Percentiles rank a stretch among this genome's conserved stretches.
Conservation (phyloP, 345 rosid species). For the Moringa oleifera region DNA sequence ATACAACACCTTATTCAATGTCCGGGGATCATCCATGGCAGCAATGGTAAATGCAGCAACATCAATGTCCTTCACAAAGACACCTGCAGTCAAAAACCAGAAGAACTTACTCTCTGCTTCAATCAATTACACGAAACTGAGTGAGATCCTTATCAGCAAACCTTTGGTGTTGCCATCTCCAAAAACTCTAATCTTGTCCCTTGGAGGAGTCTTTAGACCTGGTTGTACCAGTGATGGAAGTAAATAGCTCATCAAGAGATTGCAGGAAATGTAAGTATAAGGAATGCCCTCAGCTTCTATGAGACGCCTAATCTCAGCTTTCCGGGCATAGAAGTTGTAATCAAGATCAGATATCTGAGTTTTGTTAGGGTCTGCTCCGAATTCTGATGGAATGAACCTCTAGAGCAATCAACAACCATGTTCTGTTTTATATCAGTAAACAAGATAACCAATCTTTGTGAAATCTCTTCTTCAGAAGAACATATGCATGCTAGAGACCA, state of each 20-base stretch:
- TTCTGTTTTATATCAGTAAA: too few relatives aligned
- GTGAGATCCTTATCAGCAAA: slow-evolving; percentile 12
- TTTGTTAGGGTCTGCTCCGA: slow-evolving; percentile 72
- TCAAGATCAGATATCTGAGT: slow-evolving; percentile 52
- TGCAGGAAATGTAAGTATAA: slow-evolving; percentile 62
- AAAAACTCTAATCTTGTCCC: slow-evolving; percentile 54
- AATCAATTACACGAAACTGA: too few relatives aligned
- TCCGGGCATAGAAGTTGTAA: slow-evolving; percentile 48
- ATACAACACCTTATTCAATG: slow-evolving; percentile 55
- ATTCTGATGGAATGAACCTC: slow-evolving; percentile 88
- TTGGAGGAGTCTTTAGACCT: slow-evolving; percentile 54
- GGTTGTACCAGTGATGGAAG: slow-evolving; percentile 80
- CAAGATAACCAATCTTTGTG: too few relatives aligned
- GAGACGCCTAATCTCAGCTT: slow-evolving; percentile 59
- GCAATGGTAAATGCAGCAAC: slow-evolving; percentile 58
- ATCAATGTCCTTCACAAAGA: slow-evolving; percentile 53
- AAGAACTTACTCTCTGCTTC: neutral
- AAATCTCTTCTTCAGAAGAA: too few relatives aligned
- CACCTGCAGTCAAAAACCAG: slow-evolving; percentile 40
- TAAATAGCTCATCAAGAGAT: slow-evolving; percentile 50
- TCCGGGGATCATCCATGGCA: slow-evolving; percentile 61
- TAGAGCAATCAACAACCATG: slow-evolving; percentile 22
- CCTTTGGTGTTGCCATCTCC: slow-evolving; percentile 76
- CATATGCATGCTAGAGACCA: too few relatives aligned
- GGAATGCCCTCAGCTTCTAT: slow-evolving; percentile 65